phyloP scores from a whole-genome alignment of 176 grass and related monocot species.

The Oryza rufipogon region DNA sequence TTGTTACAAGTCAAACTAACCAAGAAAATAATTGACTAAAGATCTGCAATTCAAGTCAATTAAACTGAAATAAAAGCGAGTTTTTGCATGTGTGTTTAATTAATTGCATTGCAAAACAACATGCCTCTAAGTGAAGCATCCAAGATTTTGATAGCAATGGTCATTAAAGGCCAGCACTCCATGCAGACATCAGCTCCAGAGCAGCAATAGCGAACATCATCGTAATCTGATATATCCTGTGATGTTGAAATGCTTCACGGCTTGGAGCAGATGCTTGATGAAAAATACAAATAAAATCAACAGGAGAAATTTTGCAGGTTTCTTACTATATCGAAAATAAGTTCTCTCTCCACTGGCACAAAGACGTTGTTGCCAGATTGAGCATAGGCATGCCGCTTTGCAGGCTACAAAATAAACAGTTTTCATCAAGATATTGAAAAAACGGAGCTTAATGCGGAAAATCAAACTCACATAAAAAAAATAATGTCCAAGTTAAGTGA shows the following conservation, averaged over 20 bases:
- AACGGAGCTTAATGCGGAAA: slow-evolving; percentile 12
- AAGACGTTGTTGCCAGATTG: slow-evolving; percentile 85
- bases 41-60: background rate
- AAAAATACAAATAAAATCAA: background rate
- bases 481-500: background rate
- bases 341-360: slow-evolving; percentile 80
- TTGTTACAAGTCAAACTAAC: slow-evolving; percentile 18
- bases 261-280: background rate
- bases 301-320: background rate
- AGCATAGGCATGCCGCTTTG: slow-evolving; percentile 88
- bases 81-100: background rate
- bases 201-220: slow-evolving; percentile 96
- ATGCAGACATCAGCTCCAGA: slow-evolving; percentile 85
- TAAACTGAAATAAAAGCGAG: background rate
- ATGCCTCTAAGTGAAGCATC: slow-evolving; percentile 88
- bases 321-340: slow-evolving; percentile 96
- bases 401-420: slow-evolving; percentile 55
- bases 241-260: slow-evolving; percentile 26
- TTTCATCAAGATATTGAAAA: slow-evolving; percentile 12
- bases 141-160: slow-evolving; percentile 87
- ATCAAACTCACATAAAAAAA: slow-evolving; percentile 18
- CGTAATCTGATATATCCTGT: slow-evolving; percentile 98
- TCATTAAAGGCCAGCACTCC: slow-evolving; percentile 99
- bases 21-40: background rate
- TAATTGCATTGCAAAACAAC: slow-evolving; percentile 14